Evolutionary conservation across 2,329 filamentous ascomycete species (phyloP), one percentile per base, ranked within the genome.

Genomic region (Phaeoacremonium minimum): DNA sequence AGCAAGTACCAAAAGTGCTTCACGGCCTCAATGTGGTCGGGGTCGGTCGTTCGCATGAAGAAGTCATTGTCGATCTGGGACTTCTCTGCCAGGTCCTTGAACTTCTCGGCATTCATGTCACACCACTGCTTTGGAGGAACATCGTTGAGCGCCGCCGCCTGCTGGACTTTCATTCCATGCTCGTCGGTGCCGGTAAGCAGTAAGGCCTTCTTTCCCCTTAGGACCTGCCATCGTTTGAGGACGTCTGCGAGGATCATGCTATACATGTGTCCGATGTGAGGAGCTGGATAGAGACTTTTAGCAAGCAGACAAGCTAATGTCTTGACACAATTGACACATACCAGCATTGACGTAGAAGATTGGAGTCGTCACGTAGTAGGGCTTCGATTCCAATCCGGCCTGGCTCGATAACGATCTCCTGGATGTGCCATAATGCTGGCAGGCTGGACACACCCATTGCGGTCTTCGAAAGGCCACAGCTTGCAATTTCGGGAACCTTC

Each of bases 271-370:
- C 93, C 93, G 45, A 97, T 80, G 67, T 98, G 93, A 34, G 93
- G 93, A 31, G 87, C 89, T 91, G 48, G 29, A 20, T 19, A 30
- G 35, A 15, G 40, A 30, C 41, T n/a, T 41, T 56, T 43, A 55
- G 49, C 36, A 18, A 18, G 45, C 14, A 42, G 39, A 32, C 14
- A 4, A 31, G 17, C 40, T 18, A 33, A 15, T 15, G 18, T 33
- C 16, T 13, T 15, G 13, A 26, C 29, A 22, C 14, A 18, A 31
- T 18, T 37, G 35, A 18, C 36, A 47, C 68, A 49, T 67, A 90
- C 87, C 81, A 37, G 90, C 87, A 75, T 98, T 98, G 67, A 98
- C 93, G 63, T 98, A 98, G 69, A 97, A 98, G 40, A 98, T 98
- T 3, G 93, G 93, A 7, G 89, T 94, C 5, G 93, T 97, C 52